phyloP scores from a whole-genome alignment of 2,329 filamentous ascomycete genomes.

The Pyrenochaeta sp. region DNA sequence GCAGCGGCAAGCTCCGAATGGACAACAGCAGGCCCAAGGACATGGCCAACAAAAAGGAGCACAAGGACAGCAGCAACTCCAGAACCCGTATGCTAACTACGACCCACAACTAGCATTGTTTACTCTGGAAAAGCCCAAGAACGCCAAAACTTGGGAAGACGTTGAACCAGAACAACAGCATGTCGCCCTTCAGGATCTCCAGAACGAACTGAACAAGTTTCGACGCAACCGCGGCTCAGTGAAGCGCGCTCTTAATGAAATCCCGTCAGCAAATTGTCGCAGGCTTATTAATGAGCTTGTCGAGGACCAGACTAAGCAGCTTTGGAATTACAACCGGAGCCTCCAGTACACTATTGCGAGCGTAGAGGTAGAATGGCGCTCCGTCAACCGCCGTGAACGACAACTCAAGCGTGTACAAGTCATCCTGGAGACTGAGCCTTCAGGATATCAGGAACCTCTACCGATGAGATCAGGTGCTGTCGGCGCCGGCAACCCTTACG shows the following conservation, averaged over 20 bases:
- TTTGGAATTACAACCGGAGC: slow-evolving; percentile 29
- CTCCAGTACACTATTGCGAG: slow-evolving; percentile 40
- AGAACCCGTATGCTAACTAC: slow-evolving; percentile 16
- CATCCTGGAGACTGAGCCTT: slow-evolving; percentile 40
- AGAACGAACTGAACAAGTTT: slow-evolving; percentile 32
- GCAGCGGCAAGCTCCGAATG: slow-evolving; percentile 21
- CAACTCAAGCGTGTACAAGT: slow-evolving; percentile 36
- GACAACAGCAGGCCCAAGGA: slow-evolving; percentile 15
- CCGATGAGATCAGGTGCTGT: slow-evolving; percentile 3
- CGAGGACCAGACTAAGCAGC: slow-evolving; percentile 33
- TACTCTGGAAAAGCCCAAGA: slow-evolving; percentile 33
- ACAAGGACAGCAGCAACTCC: slow-evolving; percentile 14
- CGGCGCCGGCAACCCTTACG: not conserved
- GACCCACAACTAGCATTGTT: slow-evolving; percentile 37
- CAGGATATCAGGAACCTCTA: slow-evolving; percentile 20
- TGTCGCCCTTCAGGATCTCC: slow-evolving; percentile 30
- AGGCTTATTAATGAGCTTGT: slow-evolving; percentile 38
- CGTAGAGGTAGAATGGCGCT: slow-evolving; percentile 35
- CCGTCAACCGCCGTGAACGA: slow-evolving; percentile 17
- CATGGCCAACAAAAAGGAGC: slow-evolving; percentile 16
- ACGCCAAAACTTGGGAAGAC: slow-evolving; percentile 35
- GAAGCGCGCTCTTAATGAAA: slow-evolving; percentile 30
- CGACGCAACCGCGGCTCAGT: slow-evolving; percentile 27
- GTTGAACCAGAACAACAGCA: slow-evolving; percentile 33
- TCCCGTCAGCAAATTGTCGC: slow-evolving; percentile 36